Conservation (phyloP, 2,329 filamentous ascomycete genomes). For the Emmonsia crescens region DNA sequence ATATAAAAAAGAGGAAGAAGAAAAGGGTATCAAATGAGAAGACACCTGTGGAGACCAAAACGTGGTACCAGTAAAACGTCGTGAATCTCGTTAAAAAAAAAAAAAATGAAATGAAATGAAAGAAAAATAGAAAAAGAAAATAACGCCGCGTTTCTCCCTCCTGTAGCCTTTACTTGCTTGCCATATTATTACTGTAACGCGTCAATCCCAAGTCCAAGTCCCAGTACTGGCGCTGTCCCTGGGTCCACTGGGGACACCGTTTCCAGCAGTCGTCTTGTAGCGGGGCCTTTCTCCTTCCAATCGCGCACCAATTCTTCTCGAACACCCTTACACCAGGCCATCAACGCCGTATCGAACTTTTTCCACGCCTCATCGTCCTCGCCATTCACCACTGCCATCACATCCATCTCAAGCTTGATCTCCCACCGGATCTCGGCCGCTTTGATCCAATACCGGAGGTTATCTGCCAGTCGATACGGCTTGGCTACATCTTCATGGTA, state of each 20-base stretch:
- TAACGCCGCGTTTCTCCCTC: neutral
- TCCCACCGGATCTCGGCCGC: constrained; percentile 93
- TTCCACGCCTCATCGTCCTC: constrained; percentile 57
- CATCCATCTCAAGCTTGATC: constrained; percentile 68
- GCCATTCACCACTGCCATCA: constrained; percentile 74
- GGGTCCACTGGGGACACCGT: neutral
- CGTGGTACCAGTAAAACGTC: constrained; percentile 12
- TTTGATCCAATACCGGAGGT: constrained; percentile 92
- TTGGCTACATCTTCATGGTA: constrained; percentile 92
- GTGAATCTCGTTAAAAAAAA: constrained; percentile 6
- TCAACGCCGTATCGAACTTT: constrained; percentile 70
- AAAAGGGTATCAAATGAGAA: constrained; percentile 14
- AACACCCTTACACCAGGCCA: constrained; percentile 72
- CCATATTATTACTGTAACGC: neutral
- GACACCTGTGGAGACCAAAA: neutral
- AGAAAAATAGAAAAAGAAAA: neutral
- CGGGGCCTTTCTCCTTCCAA: constrained; percentile 36
- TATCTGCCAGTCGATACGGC: constrained; percentile 87
- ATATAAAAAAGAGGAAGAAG: constrained; percentile 4
- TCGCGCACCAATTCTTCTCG: constrained; percentile 74
- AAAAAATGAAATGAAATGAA: neutral
- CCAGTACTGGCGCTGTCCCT: neutral
- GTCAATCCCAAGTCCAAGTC: constrained; percentile 4
- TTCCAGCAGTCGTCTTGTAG: neutral
- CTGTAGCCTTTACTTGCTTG: neutral